Evolutionary conservation across 305 asterid genomes (phyloP).

Genomic region (Ajuga reptans): DNA sequence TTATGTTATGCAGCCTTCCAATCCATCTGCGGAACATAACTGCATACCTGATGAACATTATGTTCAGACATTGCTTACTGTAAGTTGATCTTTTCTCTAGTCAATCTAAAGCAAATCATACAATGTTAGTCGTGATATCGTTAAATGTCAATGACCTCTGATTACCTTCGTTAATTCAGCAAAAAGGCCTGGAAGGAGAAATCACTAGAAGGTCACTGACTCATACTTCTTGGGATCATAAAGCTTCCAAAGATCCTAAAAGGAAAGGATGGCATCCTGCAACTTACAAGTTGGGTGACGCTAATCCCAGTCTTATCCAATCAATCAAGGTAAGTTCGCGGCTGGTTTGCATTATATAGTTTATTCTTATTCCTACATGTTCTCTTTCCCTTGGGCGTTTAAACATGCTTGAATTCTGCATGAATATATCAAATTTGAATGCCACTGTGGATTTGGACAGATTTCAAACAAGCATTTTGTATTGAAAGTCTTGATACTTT

Average conservation of each 20-base stretch:
- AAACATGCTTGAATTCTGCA: background rate
- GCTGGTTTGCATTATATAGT: background rate
- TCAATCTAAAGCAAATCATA: background rate
- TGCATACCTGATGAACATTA: slow-evolving; percentile 98
- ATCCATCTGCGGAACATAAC: slow-evolving; percentile 72
- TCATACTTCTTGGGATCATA: slow-evolving; percentile 84
- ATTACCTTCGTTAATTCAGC: slow-evolving; percentile 39
- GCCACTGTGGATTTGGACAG: background rate
- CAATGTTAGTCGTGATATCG: background rate
- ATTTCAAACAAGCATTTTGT: background rate
- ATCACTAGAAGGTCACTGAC: slow-evolving; percentile 76
- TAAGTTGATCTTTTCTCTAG: slow-evolving; percentile 33
- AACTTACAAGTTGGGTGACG: slow-evolving; percentile 81
- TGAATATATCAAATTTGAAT: background rate
- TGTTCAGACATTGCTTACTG: slow-evolving; percentile 84
- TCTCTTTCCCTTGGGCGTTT: background rate
- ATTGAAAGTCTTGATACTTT: background rate
- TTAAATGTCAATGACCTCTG: background rate
- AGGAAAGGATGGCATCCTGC: slow-evolving; percentile 96
- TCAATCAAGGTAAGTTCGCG: slow-evolving; percentile 66
- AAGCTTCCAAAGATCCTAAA: slow-evolving; percentile 56
- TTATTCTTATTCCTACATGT: background rate
- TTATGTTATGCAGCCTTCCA: slow-evolving; percentile 58
- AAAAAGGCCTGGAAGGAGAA: slow-evolving; percentile 61
- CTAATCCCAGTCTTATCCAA: slow-evolving; percentile 57